Evolutionary conservation across 345 rosid species (phyloP).

Genomic region (Mallotus nudiflorus): DNA sequence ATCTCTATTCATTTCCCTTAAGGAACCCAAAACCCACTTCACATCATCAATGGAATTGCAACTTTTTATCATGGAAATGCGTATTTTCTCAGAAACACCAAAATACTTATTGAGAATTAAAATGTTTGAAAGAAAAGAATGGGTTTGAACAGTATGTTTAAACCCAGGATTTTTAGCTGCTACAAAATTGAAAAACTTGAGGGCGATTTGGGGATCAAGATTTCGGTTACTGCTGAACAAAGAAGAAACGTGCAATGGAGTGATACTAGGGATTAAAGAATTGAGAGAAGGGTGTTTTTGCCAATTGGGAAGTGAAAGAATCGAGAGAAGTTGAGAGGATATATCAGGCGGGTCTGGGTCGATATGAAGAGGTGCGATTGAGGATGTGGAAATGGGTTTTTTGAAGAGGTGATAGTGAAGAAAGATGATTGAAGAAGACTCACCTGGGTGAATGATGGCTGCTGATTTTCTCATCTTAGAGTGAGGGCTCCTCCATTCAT

Average conservation of each 20-base stretch:
- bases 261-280: slow-evolving; percentile 39
- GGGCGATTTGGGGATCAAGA: slow-evolving; percentile 48
- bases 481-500: slow-evolving; percentile 20
- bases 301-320: slow-evolving; percentile 59
- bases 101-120: slow-evolving; percentile 37
- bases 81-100: slow-evolving; percentile 44
- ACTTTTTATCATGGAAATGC: slow-evolving; percentile 49
- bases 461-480: slow-evolving; percentile 30
- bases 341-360: slow-evolving; percentile 33
- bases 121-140: slow-evolving; percentile 47
- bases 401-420: slow-evolving; percentile 20
- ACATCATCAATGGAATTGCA: slow-evolving; percentile 46
- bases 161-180: slow-evolving; percentile 41
- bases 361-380: slow-evolving; percentile 15
- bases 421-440: slow-evolving; percentile 15
- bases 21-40: slow-evolving; percentile 35
- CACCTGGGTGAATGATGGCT: slow-evolving; percentile 21
- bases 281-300: slow-evolving; percentile 45
- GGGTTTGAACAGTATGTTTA: slow-evolving; percentile 48
- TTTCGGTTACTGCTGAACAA: slow-evolving; percentile 38
- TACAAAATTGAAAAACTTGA: slow-evolving; percentile 55
- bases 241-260: slow-evolving; percentile 52
- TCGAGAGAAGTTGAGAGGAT: slow-evolving; percentile 41
- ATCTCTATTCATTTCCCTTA: slow-evolving; percentile 42
- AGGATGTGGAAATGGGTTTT: slow-evolving; percentile 15